Base-by-base conservation (phyloP, 768 basidiomycete species). In the Naematelia aurantialba region DNA sequence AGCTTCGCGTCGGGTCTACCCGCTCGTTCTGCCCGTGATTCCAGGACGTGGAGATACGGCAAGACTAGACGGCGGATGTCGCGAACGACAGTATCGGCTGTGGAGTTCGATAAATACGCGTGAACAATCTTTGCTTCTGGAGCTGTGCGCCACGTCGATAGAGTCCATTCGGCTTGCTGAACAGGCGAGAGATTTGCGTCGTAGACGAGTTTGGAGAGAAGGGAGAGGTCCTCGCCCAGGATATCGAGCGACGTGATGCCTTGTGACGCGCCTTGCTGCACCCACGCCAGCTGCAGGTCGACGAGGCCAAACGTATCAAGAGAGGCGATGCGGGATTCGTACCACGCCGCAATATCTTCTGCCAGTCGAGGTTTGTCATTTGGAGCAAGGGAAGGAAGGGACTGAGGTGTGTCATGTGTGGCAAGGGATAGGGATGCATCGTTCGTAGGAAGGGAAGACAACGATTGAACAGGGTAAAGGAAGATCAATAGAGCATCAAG, bases 31-130 rank as follows among this genome's bases (percentile, higher is more conserved):
- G 86, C 84, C 21, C 88, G 86, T 21, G 90, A 83, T 76, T 97
- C 92, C 26, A 98, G 81, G 22, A 97, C 91, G 66, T 87, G 93
- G 0, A 98, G 83, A 74, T 96, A 99, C 2, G 94, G 94, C 77
- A 91, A 81, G 31, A 94, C 89, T 31, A 96, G 85, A 27, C 81
- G 83, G 22, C 81, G 79, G 44, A 98, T 85, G 66, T 91, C 87
- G 45, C 76, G 74, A 1, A 85, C 82, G 19, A 98, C 69, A 17
- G 83, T 83, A 1, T 82, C 80, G 2, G 87, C 80, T 1, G 84
- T 84, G 3, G 92, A 88, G 73, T 86, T 78, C 2, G 82, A 78
- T 10, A 96, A 83, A 75, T 94, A 97, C 42, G 88, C 87, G 10
- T 78, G 78, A 55, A 98, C 80, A 21, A 90, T 82, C 5, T 83